These are phyloP conservation scores for Euphrasia arctica DNA, from an alignment of 305 asterid species.

Conservation along the genomic window DNA sequence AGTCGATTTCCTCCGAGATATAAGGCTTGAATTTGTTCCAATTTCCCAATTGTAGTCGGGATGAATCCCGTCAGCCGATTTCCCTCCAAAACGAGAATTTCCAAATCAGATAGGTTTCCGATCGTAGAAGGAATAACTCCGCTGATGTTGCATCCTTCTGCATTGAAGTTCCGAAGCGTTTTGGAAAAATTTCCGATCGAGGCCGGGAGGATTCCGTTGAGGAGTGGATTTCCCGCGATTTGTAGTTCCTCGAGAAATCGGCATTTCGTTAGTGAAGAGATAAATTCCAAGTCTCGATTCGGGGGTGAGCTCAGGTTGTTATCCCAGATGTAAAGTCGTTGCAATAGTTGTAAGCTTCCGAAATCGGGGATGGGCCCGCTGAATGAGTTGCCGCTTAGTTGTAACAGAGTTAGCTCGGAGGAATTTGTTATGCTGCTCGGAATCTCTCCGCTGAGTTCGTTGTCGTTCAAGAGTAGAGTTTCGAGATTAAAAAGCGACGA, in stretches of 20 bases:
- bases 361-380: constrained; percentile 30
- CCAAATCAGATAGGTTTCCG: constrained; percentile 27
- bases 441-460: constrained; percentile 38
- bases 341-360: constrained; percentile 23
- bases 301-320: constrained; percentile 23
- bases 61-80: neutral
- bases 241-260: neutral
- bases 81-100: neutral
- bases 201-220: neutral
- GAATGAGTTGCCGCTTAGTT: constrained; percentile 23
- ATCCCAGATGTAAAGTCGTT: neutral
- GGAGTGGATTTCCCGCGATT: neutral
- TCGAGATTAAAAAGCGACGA: constrained; percentile 28
- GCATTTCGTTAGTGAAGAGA: constrained; percentile 5
- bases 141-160: constrained; percentile 21
- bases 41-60: neutral
- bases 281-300: too few species aligned
- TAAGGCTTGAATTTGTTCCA: neutral
- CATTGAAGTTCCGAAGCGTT: neutral
- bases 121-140: constrained; percentile 30
- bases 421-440: constrained; percentile 35
- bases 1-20: neutral
- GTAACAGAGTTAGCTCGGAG: constrained; percentile 24
- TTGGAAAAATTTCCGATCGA: constrained; percentile 28
- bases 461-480: constrained; percentile 11